Evolutionary conservation across 2,329 filamentous ascomycete species (phyloP).

Genomic region (Diplodia scrobiculata): DNA sequence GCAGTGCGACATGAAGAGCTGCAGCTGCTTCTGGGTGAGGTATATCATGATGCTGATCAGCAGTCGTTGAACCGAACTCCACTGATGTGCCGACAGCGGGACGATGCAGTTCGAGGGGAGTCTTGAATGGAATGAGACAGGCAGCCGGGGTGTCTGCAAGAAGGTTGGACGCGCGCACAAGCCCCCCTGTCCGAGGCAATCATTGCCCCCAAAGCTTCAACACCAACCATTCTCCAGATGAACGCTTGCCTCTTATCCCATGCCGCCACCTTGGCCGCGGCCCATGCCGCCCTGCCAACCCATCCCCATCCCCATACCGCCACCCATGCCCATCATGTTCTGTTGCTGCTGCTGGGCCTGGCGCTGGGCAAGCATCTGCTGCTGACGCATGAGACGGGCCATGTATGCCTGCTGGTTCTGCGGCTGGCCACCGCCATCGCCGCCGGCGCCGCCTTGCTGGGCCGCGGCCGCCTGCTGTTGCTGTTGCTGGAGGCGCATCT

Average conservation of each 20-base stretch:
- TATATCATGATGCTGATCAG: too few relatives aligned
- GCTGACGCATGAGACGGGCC: slow-evolving; percentile 34
- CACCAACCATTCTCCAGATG: too few relatives aligned
- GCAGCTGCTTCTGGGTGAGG: too few relatives aligned
- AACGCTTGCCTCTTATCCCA: not conserved
- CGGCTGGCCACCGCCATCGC: not conserved
- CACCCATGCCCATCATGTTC: slow-evolving; percentile 28
- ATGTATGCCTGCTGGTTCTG: slow-evolving; percentile 23
- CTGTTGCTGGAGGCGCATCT: slow-evolving; percentile 32
- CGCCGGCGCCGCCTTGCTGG: slow-evolving; percentile 11
- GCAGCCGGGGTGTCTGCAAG: too few relatives aligned
- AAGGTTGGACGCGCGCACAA: too few relatives aligned
- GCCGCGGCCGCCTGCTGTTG: slow-evolving; percentile 18
- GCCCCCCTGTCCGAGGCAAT: too few relatives aligned
- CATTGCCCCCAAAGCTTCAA: too few relatives aligned
- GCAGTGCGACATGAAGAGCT: too few relatives aligned
- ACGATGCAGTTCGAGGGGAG: too few relatives aligned
- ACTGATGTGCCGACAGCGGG: too few relatives aligned
- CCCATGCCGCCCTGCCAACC: slow-evolving; percentile 15
- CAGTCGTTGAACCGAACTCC: too few relatives aligned
- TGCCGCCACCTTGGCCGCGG: slow-evolving; percentile 1
- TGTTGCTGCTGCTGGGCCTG: slow-evolving; percentile 34
- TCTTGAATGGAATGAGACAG: too few relatives aligned
- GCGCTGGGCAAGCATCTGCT: slow-evolving; percentile 31
- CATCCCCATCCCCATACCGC: slow-evolving; percentile 26